Conservation (phyloP, 768 basidiomycete species). For the Boletus patriciae region DNA sequence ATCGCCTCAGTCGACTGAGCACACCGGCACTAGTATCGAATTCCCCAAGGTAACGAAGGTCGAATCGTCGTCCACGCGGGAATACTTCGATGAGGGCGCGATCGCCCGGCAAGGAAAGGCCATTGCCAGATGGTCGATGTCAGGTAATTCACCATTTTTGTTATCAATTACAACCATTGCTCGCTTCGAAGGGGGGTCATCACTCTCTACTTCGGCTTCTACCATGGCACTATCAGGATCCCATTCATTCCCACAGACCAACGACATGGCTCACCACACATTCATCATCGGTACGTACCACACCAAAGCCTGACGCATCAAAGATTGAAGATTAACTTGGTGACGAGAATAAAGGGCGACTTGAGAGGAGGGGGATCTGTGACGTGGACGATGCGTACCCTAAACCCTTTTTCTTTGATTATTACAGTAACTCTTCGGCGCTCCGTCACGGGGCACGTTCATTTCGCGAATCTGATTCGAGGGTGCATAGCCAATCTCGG, state of each 20-base stretch:
- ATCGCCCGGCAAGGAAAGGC: constrained; percentile 4
- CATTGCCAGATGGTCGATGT: neutral
- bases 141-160: neutral
- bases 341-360: neutral
- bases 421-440: neutral
- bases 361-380: constrained; percentile 1
- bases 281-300: constrained; percentile 11
- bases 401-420: neutral
- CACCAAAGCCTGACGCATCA: constrained; percentile 22
- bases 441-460: constrained; percentile 14
- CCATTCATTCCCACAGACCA: neutral
- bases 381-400: constrained; percentile 19
- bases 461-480: constrained; percentile 26
- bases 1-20: constrained; percentile 1
- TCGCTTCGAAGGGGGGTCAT: constrained; percentile 3
- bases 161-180: neutral
- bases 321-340: constrained; percentile 19
- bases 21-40: neutral
- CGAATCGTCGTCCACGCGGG: neutral
- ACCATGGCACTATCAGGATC: neutral
- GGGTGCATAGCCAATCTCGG: constrained; percentile 25
- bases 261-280: neutral
- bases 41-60: neutral
- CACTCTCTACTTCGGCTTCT: constrained; percentile 8
- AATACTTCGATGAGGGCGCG: neutral